Base-by-base conservation (phyloP, 371 early-diverging fungal species). In the Syncephalastrum sp. region DNA sequence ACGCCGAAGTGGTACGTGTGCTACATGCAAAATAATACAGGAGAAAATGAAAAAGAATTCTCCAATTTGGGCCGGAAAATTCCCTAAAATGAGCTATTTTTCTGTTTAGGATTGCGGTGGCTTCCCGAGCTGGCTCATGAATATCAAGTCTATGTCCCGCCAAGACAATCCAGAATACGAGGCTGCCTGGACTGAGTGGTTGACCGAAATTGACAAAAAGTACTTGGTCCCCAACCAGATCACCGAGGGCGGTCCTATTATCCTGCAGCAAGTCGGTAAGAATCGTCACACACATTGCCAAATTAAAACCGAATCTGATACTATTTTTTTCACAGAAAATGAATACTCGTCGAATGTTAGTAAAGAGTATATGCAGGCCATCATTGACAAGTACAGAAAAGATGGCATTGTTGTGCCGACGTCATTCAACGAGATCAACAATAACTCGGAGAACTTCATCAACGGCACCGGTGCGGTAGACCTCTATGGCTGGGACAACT, bases 211-310 rank as follows among this genome's bases (percentile, higher is more conserved):
- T 16, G 59, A 53, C 53, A 33, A 33, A 33, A 59, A 59, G 53
- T 59, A 53, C 24, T 24, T 59, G 38, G 53, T 44, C 13, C 47
- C 53, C 24, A 59, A 59, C 27, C 59, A 59, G 27, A 59, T 59
- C 43, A 59, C 59, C 15, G 23, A 59, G 29, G 53, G 53, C n/a
- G 59, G 59, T 0, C 19, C 21, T 5, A 29, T 59, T 16, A 47
- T 59, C 7, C 4, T 59, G 21, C 52, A 59, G 25, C 59, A 59
- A 53, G 21, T 59, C 23, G 55, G 55, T 55, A 55, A 29, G 29
- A 4, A 3, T 4, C 4, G 29, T 29, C 7, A 6, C 7, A 29
- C 29, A 29, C 29, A 29, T 29, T 29, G 7, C 29, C 1, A 4
- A 29, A 29, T 6, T 7, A 29, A 29, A 47, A 45, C 8, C 25